These are phyloP conservation scores for Lasiodiplodia citricola DNA, from an alignment of 2,329 filamentous ascomycete species.

Conservation along the genomic window DNA sequence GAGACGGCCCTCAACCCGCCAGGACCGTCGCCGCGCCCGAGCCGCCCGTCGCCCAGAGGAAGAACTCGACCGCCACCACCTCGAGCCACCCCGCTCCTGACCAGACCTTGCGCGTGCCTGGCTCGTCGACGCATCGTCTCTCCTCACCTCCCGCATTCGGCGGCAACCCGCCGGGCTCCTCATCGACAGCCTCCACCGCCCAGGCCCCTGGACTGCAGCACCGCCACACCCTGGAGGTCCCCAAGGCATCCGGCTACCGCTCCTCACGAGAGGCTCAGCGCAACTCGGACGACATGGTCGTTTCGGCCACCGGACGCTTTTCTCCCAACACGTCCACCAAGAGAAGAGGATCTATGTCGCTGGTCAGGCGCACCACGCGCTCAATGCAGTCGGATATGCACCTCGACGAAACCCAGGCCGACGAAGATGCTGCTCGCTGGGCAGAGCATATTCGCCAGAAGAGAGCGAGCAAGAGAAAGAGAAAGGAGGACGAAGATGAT, in stretches of 20 bases:
- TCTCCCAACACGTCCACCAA: slow-evolving; percentile 70
- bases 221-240: slow-evolving; percentile 87
- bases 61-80: slow-evolving; percentile 33
- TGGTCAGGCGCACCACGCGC: slow-evolving; percentile 80
- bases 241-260: slow-evolving; percentile 67
- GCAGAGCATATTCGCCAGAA: slow-evolving; percentile 92
- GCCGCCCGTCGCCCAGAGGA: slow-evolving; percentile 27
- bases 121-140: slow-evolving; percentile 53
- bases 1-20: slow-evolving; percentile 31
- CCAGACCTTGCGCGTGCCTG: slow-evolving; percentile 46
- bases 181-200: slow-evolving; percentile 45
- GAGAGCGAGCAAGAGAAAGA: slow-evolving; percentile 82
- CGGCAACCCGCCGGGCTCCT: slow-evolving; percentile 37
- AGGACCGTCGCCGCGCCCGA: slow-evolving; percentile 6
- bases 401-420: slow-evolving; percentile 80
- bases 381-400: slow-evolving; percentile 85
- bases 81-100: slow-evolving; percentile 32
- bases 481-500: slow-evolving; percentile 90
- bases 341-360: slow-evolving; percentile 80
- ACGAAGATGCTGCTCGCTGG: slow-evolving; percentile 91
- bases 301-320: slow-evolving; percentile 77
- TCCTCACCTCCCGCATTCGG: slow-evolving; percentile 67
- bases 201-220: slow-evolving; percentile 71
- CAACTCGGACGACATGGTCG: slow-evolving; percentile 58
- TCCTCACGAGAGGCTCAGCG: slow-evolving; percentile 67